Percentiles rank a stretch among this genome's conserved stretches.
Evolutionary conservation across 768 basidiomycete genomes (phyloP).

Genomic region (Sistotremastrum niveocremeum): DNA sequence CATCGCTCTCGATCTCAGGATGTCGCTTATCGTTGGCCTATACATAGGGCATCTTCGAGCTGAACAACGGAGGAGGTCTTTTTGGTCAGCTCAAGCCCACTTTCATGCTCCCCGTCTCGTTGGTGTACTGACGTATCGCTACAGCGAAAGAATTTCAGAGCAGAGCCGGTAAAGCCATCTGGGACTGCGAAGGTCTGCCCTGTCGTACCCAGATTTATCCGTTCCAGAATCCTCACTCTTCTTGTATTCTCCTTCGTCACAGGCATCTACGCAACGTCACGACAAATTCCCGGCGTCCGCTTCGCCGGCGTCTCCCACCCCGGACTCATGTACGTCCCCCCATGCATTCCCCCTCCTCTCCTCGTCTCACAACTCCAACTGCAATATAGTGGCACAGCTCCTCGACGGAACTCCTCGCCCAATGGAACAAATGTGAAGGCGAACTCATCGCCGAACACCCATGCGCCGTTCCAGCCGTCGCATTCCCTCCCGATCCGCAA

Average conservation of each 20-base stretch:
- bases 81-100: constrained; percentile 32
- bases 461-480: constrained; percentile 46
- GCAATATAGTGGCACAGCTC: constrained; percentile 43
- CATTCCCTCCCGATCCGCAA: constrained; percentile 42
- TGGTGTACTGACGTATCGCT: background rate
- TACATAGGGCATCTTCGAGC: constrained; percentile 57
- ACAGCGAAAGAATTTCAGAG: constrained; percentile 54
- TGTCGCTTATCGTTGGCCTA: background rate
- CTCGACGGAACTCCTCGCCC: constrained; percentile 56
- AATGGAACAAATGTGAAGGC: constrained; percentile 64
- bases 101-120: background rate
- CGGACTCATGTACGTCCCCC: constrained; percentile 36
- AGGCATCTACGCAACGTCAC: constrained; percentile 60
- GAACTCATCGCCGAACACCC: constrained; percentile 42
- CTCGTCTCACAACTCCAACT: no score
- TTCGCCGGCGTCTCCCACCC: constrained; percentile 72
- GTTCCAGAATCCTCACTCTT: no score
- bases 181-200: constrained; percentile 53
- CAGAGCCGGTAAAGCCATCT: constrained; percentile 64
- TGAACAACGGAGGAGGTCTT: constrained; percentile 57
- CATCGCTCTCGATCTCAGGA: background rate
- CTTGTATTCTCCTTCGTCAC: background rate
- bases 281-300: constrained; percentile 67
- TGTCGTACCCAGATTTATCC: background rate
- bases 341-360: no score